A percentile compares a stretch with the other conserved stretches of the same genome.
These are phyloP conservation scores for Trypanosoma boissoni DNA, from an alignment of 208 protist species.

Conservation along the genomic window DNA sequence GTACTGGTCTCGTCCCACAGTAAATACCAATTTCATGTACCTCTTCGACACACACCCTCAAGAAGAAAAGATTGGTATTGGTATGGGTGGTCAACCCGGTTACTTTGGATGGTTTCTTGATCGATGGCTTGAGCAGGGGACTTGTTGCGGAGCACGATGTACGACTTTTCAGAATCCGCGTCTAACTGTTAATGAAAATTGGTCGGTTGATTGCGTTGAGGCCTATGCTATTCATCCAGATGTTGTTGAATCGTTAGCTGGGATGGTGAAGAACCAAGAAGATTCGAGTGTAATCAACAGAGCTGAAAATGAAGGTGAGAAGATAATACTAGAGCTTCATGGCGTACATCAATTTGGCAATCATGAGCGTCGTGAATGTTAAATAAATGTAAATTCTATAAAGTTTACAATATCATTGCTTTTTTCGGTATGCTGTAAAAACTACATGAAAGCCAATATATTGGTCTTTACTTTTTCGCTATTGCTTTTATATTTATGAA, in stretches of 20 bases:
- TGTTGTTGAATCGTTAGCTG: constrained; percentile 17
- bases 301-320: constrained; percentile 31
- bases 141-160: constrained; percentile 38
- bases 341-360: constrained; percentile 46
- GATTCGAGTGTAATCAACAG: constrained; percentile 21
- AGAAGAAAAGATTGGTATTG: constrained; percentile 52
- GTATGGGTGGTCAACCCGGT: constrained; percentile 60
- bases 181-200: constrained; percentile 40
- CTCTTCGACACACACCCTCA: constrained; percentile 60
- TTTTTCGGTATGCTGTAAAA: too few relatives aligned
- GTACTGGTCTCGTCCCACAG: constrained; percentile 29
- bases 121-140: constrained; percentile 60
- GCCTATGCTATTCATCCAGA: constrained; percentile 51
- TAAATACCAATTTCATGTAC: constrained; percentile 81
- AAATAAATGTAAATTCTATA: too few relatives aligned
- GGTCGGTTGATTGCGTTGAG: constrained; percentile 51
- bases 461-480: too few relatives aligned
- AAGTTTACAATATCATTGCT: too few relatives aligned
- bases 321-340: constrained; percentile 54
- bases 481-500: too few relatives aligned
- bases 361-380: constrained; percentile 40
- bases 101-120: constrained; percentile 75
- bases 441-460: too few relatives aligned
- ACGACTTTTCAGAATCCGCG: constrained; percentile 53
- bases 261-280: too few relatives aligned